Evolutionary conservation across 2,329 filamentous ascomycete genomes (phyloP).

Genomic region (Aspergillus persii): DNA sequence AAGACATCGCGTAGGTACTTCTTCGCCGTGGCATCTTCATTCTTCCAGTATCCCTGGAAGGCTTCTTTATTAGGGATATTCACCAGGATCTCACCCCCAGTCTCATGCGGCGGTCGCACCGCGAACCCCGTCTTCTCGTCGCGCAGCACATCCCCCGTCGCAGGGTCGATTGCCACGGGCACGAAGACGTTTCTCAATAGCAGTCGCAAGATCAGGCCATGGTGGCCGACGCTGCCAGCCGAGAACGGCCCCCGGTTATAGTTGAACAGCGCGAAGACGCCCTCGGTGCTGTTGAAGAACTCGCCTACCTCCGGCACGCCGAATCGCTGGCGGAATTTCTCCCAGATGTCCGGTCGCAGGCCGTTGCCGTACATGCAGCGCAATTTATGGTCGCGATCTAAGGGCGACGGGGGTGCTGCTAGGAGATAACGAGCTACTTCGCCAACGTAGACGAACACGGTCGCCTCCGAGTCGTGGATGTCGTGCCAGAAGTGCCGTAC

Average conservation of each 20-base stretch:
- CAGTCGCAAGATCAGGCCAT: constrained; percentile 61
- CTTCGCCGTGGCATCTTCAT: constrained; percentile 63
- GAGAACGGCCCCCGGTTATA: constrained; percentile 61
- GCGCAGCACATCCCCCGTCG: constrained; percentile 64
- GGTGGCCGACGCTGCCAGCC: constrained; percentile 66
- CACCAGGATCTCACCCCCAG: constrained; percentile 76
- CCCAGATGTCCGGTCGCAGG: constrained; percentile 50
- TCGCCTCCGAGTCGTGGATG: constrained; percentile 64
- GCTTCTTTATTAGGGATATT: constrained; percentile 54
- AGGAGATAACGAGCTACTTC: constrained; percentile 74
- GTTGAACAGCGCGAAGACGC: constrained; percentile 63
- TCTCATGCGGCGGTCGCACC: constrained; percentile 59
- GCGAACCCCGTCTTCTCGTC: constrained; percentile 69
- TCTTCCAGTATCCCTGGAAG: constrained; percentile 70
- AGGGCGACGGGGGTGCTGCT: constrained; percentile 55
- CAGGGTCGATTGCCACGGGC: constrained; percentile 67
- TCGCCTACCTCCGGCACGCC: constrained; percentile 58
- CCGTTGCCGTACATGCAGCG: constrained; percentile 51
- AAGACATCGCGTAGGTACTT: constrained; percentile 67
- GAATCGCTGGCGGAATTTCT: constrained; percentile 55
- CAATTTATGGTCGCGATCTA: constrained; percentile 46
- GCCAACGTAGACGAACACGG: constrained; percentile 73
- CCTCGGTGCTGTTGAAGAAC: constrained; percentile 77
- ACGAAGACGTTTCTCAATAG: constrained; percentile 56
- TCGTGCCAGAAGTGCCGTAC: constrained; percentile 70